phyloP scores from a whole-genome alignment of 495 filamentous ascomycete species.

The Bacidia rubella region DNA sequence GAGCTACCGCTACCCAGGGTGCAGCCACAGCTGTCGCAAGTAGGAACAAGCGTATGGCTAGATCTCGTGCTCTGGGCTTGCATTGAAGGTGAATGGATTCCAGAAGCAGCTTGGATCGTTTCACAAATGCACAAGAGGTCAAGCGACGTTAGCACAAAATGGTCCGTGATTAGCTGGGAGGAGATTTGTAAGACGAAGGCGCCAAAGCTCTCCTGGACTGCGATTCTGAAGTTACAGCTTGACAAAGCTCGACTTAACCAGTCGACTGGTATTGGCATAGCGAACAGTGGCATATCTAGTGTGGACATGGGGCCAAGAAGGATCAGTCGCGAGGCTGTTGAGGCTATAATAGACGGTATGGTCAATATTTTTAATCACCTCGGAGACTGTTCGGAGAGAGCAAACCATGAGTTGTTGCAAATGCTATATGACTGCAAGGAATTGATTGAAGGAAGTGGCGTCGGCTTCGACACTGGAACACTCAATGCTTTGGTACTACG shows the following conservation, averaged over 20 bases:
- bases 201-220: slow-evolving; percentile 15
- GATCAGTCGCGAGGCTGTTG: slow-evolving; percentile 45
- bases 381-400: background rate
- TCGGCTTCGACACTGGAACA: slow-evolving; percentile 23
- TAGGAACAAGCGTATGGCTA: slow-evolving; percentile 49
- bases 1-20: slow-evolving; percentile 38
- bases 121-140: slow-evolving; percentile 25
- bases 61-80: slow-evolving; percentile 57
- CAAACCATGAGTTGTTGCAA: slow-evolving; percentile 6
- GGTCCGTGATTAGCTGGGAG: slow-evolving; percentile 17
- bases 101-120: slow-evolving; percentile 39
- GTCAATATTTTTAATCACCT: slow-evolving; percentile 24
- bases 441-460: slow-evolving; percentile 21
- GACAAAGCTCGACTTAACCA: slow-evolving; percentile 12
- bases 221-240: slow-evolving; percentile 10
- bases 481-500: slow-evolving; percentile 39
- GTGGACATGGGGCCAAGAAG: slow-evolving; percentile 35
- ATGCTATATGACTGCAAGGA: slow-evolving; percentile 21
- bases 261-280: slow-evolving; percentile 13
- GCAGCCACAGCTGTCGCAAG: slow-evolving; percentile 35
- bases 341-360: slow-evolving; percentile 38
- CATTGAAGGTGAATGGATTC: slow-evolving; percentile 44
- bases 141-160: slow-evolving; percentile 23
- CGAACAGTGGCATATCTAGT: slow-evolving; percentile 18
- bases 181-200: slow-evolving; percentile 11